Base-by-base conservation (phyloP, 352 stramenopile species). In the Phytophthora aleatoria region DNA sequence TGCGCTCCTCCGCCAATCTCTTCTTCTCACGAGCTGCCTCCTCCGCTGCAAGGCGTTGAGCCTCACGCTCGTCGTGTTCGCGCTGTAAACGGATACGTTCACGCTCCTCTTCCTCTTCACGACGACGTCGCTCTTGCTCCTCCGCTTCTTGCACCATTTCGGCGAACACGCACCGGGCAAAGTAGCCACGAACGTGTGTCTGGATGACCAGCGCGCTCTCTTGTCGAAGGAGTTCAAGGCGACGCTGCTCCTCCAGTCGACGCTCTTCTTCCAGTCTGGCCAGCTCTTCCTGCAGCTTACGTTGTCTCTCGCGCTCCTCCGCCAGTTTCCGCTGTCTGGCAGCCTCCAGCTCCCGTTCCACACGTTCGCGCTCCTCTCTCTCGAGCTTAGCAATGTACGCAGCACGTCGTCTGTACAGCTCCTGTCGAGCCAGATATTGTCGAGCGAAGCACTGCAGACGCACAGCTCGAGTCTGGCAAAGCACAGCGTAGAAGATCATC, bases 391-490 rank as follows among this genome's bases (percentile, higher is more conserved):
- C 65, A 26, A 87, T 72, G 42, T 86, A 80, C n/a, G 61, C 72
- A 20, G 58, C 50, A 10, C 67, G 72, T 3, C 73, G 76, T 26
- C 41, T 42, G 12, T 11, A 12, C 12, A 90, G 27, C 42, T 79
- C 55, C 27, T 78, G 68, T 3, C 79, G 77, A 13, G 79, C 77
- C 1, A 77, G 26, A 41, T 61, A 76, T 43, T 77, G 60, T 0
- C 81, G 69, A 52, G 68, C 66, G 28, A 71, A 80, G 55, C 83
- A 89, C 68, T 88, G 76, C 42, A 88, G 69, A 16, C 72, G 74
- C 24, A 79, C 30, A 1, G 78, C 77, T n/a, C 78, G 70, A 44
- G 62, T 66, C 20, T 87, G 60, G 16, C 76, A 77, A 15, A 88
- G 42, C 33, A 67, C 58, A 0, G 49, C 64, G 10, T 73, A 54